Conservation (phyloP, 139 green algal genomes). For the Klebsormidium nitens region DNA sequence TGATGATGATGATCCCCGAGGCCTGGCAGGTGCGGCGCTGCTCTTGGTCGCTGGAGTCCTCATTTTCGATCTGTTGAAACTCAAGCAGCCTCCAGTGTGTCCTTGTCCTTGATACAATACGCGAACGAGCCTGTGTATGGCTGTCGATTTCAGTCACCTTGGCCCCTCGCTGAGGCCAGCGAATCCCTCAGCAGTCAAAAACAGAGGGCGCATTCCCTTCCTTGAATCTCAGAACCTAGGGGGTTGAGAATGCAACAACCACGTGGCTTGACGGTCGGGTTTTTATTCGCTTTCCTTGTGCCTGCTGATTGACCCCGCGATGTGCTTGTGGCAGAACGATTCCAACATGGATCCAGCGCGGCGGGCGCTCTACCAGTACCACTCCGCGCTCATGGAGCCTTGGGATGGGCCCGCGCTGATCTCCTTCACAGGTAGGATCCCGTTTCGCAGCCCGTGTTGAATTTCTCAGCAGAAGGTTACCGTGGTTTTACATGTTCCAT, state of each 20-base stretch:
- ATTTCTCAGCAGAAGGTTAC: neutral
- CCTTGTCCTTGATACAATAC: neutral
- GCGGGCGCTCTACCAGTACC: conserved; percentile 86
- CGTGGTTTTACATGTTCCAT: neutral
- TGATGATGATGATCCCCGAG: conserved; percentile 98
- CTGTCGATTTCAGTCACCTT: too few species aligned
- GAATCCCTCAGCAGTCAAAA: too few species aligned
- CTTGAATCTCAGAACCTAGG: too few species aligned
- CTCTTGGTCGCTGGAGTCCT: neutral
- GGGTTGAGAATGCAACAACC: too few species aligned
- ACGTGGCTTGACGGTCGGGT: too few species aligned
- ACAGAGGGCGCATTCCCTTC: too few species aligned
- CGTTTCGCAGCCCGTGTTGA: neutral
- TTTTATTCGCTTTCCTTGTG: too few species aligned
- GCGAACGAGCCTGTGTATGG: too few species aligned
- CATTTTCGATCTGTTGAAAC: neutral
- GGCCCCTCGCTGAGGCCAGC: too few species aligned
- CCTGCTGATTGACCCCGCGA: too few species aligned
- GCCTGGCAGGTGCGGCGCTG: too few species aligned
- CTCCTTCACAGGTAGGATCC: conserved; percentile 46
- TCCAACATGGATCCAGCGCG: conserved; percentile 53
- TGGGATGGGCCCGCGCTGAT: conserved; percentile 94
- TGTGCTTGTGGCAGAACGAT: conserved; percentile 55
- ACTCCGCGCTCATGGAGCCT: conserved; percentile 90
- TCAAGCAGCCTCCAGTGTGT: neutral